Evolutionary conservation across 2,329 filamentous ascomycete species (phyloP), one percentile per base, ranked within the genome.

Genomic region (Sporothrix curviconia): DNA sequence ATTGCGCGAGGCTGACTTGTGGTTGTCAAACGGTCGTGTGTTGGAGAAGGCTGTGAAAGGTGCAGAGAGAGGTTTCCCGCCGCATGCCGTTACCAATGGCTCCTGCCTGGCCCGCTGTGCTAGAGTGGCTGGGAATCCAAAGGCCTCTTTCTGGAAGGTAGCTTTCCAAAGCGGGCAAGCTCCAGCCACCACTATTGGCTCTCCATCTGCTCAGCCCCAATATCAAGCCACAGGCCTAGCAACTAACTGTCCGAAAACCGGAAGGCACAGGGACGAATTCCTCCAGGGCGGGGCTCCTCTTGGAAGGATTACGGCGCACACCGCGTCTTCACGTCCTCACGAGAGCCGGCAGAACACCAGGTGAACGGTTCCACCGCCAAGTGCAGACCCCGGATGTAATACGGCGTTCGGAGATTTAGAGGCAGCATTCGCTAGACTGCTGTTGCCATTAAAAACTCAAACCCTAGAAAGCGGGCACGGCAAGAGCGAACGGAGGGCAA

Each of bases 391-490:
- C 17, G 19, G 28, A 11, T 30, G 51, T 30, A 43, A 12, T 32
- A 51, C 57, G 56, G 56, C 56, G 51, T 55, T 58, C 57, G 57
- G 57, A 55, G 51, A 54, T 43, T 54, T 54, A 44, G 51, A 28
- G 39, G 22, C 28, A 15, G 37, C 7, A 52, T 24, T 40, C 22
- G 25, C 36, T 52, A 40, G 34, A 12, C 22, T 36, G 15, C 15
- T 40, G 39, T 14, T 22, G 39, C 14, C 9, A 14, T 30, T 24
- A 49, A 54, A 43, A 54, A 42, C 37, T 30, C 25, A 53, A 32
- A 14, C 25, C 37, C 50, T 32, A 36, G 22, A 43, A 24, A 25
- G 9, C 36, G 19, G 25, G 37, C 37, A 34, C 36, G 37, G 37
- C 37, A 36, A 24, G 30, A 22, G 28, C 37, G 7, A 30, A 28